Base-by-base conservation (phyloP, 495 filamentous ascomycete genomes). In the Podospora pseudocomata region DNA sequence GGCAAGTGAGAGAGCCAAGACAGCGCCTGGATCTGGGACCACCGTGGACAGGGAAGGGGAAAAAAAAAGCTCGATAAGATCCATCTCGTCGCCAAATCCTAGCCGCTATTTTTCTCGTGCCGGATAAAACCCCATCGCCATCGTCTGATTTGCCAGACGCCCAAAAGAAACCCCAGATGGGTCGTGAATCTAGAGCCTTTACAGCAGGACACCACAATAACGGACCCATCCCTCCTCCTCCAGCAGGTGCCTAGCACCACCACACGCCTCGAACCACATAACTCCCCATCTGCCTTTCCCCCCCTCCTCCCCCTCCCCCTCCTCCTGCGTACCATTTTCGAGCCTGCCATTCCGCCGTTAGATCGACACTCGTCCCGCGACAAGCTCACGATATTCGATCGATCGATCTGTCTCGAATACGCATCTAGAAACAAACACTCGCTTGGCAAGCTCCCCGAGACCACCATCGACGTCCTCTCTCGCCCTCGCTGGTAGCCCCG, bases 21-120 rank as follows among this genome's bases (percentile, higher is more conserved):
- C 55, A 58, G 55, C n/a, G 23, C 27, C 27, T 32, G 16, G 18
- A 28, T 62, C 60, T 62, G 60, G 27, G 60, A 62, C 23, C 23
- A 62, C 60, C 26, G 60, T 62, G 60, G 60, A 62, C 60, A 62
- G 19, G 30, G 19, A 49, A 32, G 20, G 7, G 32, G 11, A 63
- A 63, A 49, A 63, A 63, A 63, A 63, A 63, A 63, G 30, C 55
- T 58, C 55, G 55, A 58, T 58, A 58, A 58, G 55, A 58, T 58
- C 15, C 55, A 58, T 58, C 23, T 58, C 55, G 55, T 58, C 55
- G 23, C 5, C 55, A 58, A 20, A 58, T 58, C 55, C 55, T n/a
- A 2, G 55, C 55, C n/a, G n/a, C 23, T 58, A 58, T 26, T 20
- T 19, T 58, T 26, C 54, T 19, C 23, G 18, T 15, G n/a, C 55